These are phyloP conservation scores for Apiotrichum domesticum DNA, from an alignment of 1,284 basidiomycete genomes.

Conservation along the genomic window DNA sequence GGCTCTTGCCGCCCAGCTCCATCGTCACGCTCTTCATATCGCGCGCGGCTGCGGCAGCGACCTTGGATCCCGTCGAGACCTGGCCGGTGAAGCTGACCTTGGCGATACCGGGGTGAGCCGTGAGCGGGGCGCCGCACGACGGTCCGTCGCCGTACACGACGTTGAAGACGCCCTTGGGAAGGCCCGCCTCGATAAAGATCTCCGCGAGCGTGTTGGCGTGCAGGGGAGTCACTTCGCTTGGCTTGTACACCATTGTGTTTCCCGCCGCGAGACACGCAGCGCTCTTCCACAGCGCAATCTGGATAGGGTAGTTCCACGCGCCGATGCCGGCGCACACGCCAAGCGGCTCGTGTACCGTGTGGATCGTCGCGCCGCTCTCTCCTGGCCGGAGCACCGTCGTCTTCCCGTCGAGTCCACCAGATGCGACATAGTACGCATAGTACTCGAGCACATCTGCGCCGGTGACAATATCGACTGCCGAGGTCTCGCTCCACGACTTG, in stretches of 20 bases:
- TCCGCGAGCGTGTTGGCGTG: conserved; percentile 14
- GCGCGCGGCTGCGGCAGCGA: conserved; percentile 7
- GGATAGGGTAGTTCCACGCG: conserved; percentile 24
- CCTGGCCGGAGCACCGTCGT: conserved; percentile 8
- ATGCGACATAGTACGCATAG: conserved; percentile 15
- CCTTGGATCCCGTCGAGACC: conserved; percentile 11
- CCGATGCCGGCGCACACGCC: conserved; percentile 23
- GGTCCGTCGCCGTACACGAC: conserved; percentile 17
- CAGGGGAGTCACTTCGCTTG: conserved; percentile 15
- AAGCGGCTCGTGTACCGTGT: conserved; percentile 17
- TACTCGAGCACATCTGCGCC: conserved; percentile 19
- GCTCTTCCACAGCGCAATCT: conserved; percentile 18
- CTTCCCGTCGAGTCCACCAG: conserved; percentile 16
- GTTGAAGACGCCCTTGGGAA: conserved; percentile 15
- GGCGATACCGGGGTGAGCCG: conserved; percentile 10
- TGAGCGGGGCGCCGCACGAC: conserved; percentile 10
- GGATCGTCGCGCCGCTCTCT: conserved; percentile 3
- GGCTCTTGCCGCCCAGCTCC: conserved; percentile 20
- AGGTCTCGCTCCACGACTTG: conserved; percentile 16
- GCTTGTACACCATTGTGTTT: conserved; percentile 21
- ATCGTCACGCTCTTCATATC: conserved; percentile 19
- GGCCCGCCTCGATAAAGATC: conserved; percentile 14
- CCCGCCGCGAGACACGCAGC: conserved; percentile 16
- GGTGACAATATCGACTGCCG: conserved; percentile 12
- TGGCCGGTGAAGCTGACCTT: conserved; percentile 21